Evolutionary conservation across 495 filamentous ascomycete genomes (phyloP).

Genomic region (Penicillium canescens): DNA sequence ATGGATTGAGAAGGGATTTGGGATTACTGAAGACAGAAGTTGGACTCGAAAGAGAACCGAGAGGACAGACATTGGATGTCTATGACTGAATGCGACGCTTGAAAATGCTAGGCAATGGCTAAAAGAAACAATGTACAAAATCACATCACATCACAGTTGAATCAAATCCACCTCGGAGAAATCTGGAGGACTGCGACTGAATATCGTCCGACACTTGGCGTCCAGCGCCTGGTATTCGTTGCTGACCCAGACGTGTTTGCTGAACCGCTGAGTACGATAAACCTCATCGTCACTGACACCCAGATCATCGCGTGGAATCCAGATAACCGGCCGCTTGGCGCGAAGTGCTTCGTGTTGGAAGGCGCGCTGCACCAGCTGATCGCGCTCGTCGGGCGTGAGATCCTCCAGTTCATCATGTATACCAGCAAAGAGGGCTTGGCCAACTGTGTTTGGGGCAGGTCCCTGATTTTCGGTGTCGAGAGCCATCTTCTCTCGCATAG

Average conservation of each 20-base stretch:
- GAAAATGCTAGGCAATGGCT: constrained; percentile 22
- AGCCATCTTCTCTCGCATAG: constrained; percentile 38
- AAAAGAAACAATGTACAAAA: constrained; percentile 14
- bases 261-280: constrained; percentile 70
- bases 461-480: constrained; percentile 69
- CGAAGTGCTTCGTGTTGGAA: constrained; percentile 90
- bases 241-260: constrained; percentile 86
- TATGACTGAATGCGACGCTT: constrained; percentile 24
- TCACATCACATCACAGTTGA: constrained; percentile 55
- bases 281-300: constrained; percentile 94
- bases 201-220: constrained; percentile 81
- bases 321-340: constrained; percentile 82
- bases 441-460: constrained; percentile 50
- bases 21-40: background rate
- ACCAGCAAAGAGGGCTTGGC: constrained; percentile 80
- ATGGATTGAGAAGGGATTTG: constrained; percentile 47
- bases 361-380: constrained; percentile 80
- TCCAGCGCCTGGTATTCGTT: constrained; percentile 90
- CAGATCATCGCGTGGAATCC: constrained; percentile 91
- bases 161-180: constrained; percentile 91
- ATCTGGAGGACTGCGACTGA: constrained; percentile 85
- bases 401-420: constrained; percentile 93
- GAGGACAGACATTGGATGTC: constrained; percentile 2
- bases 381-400: constrained; percentile 86
- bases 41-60: background rate